Conservation (phyloP, 495 filamentous ascomycete species). For the Gamarada debralockiae region DNA sequence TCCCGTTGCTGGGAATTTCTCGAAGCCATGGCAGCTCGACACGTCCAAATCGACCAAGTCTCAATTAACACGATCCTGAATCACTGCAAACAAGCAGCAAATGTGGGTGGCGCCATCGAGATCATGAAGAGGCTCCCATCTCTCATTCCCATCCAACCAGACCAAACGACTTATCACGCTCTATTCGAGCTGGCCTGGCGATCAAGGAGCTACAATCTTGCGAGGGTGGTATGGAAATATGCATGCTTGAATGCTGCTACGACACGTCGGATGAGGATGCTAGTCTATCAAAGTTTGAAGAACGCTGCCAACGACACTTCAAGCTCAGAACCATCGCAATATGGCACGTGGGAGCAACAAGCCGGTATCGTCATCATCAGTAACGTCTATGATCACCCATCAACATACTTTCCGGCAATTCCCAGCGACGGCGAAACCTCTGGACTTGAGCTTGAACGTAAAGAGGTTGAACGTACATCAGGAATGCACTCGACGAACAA, state of each 20-base stretch:
- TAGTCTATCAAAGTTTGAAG: conserved; percentile 1
- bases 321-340: not conserved
- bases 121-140: conserved; percentile 5
- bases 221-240: conserved; percentile 22
- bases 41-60: conserved; percentile 1
- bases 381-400: no score
- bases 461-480: not conserved
- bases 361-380: not conserved
- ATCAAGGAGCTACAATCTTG: conserved; percentile 12
- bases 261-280: conserved; percentile 9
- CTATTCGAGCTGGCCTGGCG: conserved; percentile 19
- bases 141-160: not conserved
- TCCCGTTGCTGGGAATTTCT: conserved; percentile 16
- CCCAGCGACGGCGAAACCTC: not conserved
- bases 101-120: conserved; percentile 14
- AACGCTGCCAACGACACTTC: not conserved
- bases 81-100: conserved; percentile 14
- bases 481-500: no score
- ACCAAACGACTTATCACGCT: conserved; percentile 15
- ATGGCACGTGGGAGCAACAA: not conserved
- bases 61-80: conserved; percentile 17
- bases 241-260: conserved; percentile 16
- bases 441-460: not conserved
- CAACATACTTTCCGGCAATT: not conserved
- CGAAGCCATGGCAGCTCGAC: conserved; percentile 13